Conservation (phyloP, 1,139 yeast genomes). For the Pichia sorboxylosa region DNA sequence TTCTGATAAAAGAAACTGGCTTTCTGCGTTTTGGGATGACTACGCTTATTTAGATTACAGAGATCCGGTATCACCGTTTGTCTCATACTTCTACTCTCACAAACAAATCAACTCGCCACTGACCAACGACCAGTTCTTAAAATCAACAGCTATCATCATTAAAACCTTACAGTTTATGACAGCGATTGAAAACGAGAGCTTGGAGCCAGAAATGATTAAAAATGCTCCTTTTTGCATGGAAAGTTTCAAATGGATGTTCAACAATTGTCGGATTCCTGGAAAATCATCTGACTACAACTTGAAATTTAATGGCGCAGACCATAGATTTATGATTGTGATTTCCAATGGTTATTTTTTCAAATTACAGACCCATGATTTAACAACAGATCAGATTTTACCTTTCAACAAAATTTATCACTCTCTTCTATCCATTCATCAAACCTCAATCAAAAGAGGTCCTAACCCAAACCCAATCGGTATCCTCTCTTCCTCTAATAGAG, state of each 20-base stretch:
- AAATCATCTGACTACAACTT: slow-evolving; percentile 47
- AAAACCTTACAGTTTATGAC: slow-evolving; percentile 47
- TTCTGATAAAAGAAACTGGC: slow-evolving; percentile 63
- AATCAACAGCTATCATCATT: slow-evolving; percentile 55
- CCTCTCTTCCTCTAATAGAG: slow-evolving; percentile 78
- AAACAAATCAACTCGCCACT: slow-evolving; percentile 46
- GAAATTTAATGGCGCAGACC: slow-evolving; percentile 35
- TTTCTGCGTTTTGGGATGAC: slow-evolving; percentile 88
- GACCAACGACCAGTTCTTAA: slow-evolving; percentile 61
- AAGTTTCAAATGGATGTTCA: slow-evolving; percentile 84
- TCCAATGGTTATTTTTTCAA: slow-evolving; percentile 77
- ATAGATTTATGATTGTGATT: slow-evolving; percentile 63
- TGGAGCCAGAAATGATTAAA: slow-evolving; percentile 72
- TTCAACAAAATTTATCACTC: slow-evolving; percentile 57
- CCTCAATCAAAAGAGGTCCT: slow-evolving; percentile 31
- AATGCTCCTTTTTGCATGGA: slow-evolving; percentile 88
- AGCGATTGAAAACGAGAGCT: slow-evolving; percentile 44
- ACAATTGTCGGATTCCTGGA: slow-evolving; percentile 73
- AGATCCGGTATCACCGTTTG: slow-evolving; percentile 90
- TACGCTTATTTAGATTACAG: slow-evolving; percentile 85
- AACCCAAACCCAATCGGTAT: slow-evolving; percentile 50
- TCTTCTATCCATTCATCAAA: slow-evolving; percentile 43
- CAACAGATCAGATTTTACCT: slow-evolving; percentile 43
- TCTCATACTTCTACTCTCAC: slow-evolving; percentile 82
- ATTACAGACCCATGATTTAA: slow-evolving; percentile 50